phyloP scores from a whole-genome alignment of 2,329 filamentous ascomycete genomes.

The Coniochaeta hoffmannii region DNA sequence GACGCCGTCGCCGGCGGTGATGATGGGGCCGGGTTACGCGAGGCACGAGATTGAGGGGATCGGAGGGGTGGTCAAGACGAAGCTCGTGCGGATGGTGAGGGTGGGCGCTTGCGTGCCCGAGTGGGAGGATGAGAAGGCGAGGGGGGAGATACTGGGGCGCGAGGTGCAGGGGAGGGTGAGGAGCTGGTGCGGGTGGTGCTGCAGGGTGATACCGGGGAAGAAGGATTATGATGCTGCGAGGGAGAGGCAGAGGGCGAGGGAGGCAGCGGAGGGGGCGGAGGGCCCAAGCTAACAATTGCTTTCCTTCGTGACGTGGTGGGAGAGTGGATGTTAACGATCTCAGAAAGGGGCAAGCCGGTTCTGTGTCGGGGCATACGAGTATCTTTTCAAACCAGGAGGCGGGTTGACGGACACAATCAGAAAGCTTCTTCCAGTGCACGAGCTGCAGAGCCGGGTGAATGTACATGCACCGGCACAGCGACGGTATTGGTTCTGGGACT shows the following conservation, averaged over 20 bases:
- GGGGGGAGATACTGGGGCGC: slow-evolving; percentile 57
- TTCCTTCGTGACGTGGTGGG: background rate
- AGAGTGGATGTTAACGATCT: no score
- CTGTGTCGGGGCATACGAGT: no score
- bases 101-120: slow-evolving; percentile 83
- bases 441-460: no score
- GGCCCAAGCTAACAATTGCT: background rate
- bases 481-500: no score
- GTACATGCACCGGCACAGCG: no score
- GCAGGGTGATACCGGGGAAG: slow-evolving; percentile 59
- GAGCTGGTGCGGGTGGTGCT: slow-evolving; percentile 93
- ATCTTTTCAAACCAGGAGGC: no score
- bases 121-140: slow-evolving; percentile 68
- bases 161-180: slow-evolving; percentile 63
- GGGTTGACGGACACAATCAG: no score
- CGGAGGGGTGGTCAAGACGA: slow-evolving; percentile 80
- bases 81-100: slow-evolving; percentile 72
- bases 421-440: no score
- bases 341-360: no score
- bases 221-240: slow-evolving; percentile 29
- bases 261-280: background rate
- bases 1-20: slow-evolving; percentile 38
- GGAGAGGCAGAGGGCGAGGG: slow-evolving; percentile 5
- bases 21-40: slow-evolving; percentile 68
- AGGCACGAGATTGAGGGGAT: slow-evolving; percentile 89